Base-by-base conservation (phyloP, 2,329 filamentous ascomycete species). In the Stemphylium beticola region DNA sequence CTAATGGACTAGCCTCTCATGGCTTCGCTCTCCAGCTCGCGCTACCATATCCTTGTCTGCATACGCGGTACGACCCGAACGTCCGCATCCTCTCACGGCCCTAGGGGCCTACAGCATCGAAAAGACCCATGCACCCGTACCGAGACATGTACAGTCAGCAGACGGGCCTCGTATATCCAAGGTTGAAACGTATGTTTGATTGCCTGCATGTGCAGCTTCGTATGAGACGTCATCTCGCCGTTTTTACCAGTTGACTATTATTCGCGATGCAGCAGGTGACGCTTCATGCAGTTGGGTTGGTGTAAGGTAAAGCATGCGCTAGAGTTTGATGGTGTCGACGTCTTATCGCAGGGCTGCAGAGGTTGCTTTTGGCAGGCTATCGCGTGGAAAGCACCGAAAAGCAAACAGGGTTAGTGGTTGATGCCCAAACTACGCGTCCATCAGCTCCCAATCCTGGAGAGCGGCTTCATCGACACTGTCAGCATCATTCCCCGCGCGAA, bases 51-150 rank as follows among this genome's bases (percentile, higher is more conserved):
- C 48, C 48, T 24, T 50, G 48, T 34, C 39, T 14, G 17, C 15
- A 15, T 43, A 24, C 14, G 47, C 47, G 38, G 47, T 49, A 36
- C 47, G 39, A 43, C 47, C 39, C 47, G 39, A 43, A 37, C 4
- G 8, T 50, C 38, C n/a, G 39, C 41, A 17, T 50, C 9, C 15
- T 38, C 22, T 15, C 31, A 46, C 32, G n/a, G 15, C n/a, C 12
- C 11, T n/a, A 22, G n/a, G n/a, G 34, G 31, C 14, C 7, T 43
- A 43, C 31, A 18, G 32, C 22, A 31, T 42, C 26, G 46, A 14
- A 29, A 34, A 14, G 45, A 36, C 33, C 7, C 8, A 36, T 36
- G 33, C 33, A 36, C 33, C 8, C 15, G 14, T 36, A 17, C 33
- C 14, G 33, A 36, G 26, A 39, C 36, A 11, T 41, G 24, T 17